A percentile compares a stretch with the other conserved stretches of the same genome.
phyloP scores from a whole-genome alignment of 805 yeast genomes.

The Isabelozyma rhagii region DNA sequence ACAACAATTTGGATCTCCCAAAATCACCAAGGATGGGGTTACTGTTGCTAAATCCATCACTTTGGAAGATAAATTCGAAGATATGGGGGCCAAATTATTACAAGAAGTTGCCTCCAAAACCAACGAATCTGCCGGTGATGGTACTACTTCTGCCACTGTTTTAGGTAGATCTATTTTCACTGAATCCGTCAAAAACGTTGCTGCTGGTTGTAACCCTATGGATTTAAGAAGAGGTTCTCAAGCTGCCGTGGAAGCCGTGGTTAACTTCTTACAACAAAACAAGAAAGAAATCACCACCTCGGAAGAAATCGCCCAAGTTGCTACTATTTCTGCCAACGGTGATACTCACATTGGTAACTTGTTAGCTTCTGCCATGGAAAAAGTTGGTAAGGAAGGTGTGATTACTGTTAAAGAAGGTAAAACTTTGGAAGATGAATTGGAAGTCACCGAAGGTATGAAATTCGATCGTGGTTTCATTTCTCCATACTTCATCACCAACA shows the following conservation, averaged over 20 bases:
- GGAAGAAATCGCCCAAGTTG: conserved; percentile 96
- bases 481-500: conserved; percentile 93
- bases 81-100: conserved; percentile 90
- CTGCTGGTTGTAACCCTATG: conserved; percentile 99
- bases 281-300: conserved; percentile 91
- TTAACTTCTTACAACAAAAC: conserved; percentile 75
- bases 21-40: conserved; percentile 98
- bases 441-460: conserved; percentile 96
- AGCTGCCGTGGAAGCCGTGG: conserved; percentile 93
- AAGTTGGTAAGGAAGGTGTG: conserved; percentile 98
- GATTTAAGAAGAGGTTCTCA: conserved; percentile 96
- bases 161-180: conserved; percentile 93
- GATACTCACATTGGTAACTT: conserved; percentile 88
- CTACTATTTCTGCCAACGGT: conserved; percentile 96
- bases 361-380: conserved; percentile 95
- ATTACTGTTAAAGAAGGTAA: conserved; percentile 97
- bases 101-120: conserved; percentile 98
- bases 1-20: conserved; percentile 95
- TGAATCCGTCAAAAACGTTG: conserved; percentile 93
- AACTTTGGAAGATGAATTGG: conserved; percentile 93
- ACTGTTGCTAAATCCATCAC: conserved; percentile 88
- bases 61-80: conserved; percentile 87
- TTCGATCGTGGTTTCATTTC: conserved; percentile 97
- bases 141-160: conserved; percentile 97
- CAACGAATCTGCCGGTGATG: conserved; percentile 97